These are phyloP conservation scores for Lanmaoa rubissima DNA, from an alignment of 768 basidiomycete species.

Conservation along the genomic window DNA sequence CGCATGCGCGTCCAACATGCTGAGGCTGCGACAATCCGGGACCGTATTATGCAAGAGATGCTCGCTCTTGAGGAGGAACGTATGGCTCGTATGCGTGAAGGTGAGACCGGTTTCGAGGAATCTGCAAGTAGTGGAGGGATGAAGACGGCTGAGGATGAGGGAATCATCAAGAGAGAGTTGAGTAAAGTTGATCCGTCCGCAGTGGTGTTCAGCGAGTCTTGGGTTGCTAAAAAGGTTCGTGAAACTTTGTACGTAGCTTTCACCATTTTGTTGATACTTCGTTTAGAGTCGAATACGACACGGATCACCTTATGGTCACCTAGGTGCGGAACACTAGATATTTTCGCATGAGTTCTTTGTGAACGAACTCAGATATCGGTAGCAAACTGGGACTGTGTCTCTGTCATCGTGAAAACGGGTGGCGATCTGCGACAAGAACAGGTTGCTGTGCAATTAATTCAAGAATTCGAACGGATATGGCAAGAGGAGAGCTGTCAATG, in stretches of 20 bases:
- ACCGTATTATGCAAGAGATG: constrained; percentile 99
- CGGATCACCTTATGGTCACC: constrained; percentile 92
- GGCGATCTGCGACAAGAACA: constrained; percentile 97
- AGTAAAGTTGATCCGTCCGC: constrained; percentile 96
- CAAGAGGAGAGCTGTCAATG: constrained; percentile 88
- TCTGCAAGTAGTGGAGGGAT: constrained; percentile 42
- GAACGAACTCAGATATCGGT: constrained; percentile 15
- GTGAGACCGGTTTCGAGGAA: constrained; percentile 57
- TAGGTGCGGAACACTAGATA: constrained; percentile 49
- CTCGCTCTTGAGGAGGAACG: constrained; percentile 93
- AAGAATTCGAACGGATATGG: constrained; percentile 92
- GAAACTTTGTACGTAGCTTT: neutral
- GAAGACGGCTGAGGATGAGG: constrained; percentile 86
- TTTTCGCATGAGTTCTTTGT: neutral
- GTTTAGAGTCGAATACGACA: constrained; percentile 80
- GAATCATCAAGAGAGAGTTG: constrained; percentile 88
- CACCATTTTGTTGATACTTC: constrained; percentile 4
- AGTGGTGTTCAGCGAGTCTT: constrained; percentile 93
- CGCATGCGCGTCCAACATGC: constrained; percentile 75
- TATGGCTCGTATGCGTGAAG: constrained; percentile 88
- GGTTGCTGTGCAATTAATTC: constrained; percentile 92
- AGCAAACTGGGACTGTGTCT: constrained; percentile 88
- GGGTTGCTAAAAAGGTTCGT: constrained; percentile 86
- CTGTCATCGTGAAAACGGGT: constrained; percentile 98
- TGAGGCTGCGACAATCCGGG: constrained; percentile 88